These are phyloP conservation scores for Fusarium sambucinum DNA, from an alignment of 2,329 filamentous ascomycete genomes.

Conservation along the genomic window DNA sequence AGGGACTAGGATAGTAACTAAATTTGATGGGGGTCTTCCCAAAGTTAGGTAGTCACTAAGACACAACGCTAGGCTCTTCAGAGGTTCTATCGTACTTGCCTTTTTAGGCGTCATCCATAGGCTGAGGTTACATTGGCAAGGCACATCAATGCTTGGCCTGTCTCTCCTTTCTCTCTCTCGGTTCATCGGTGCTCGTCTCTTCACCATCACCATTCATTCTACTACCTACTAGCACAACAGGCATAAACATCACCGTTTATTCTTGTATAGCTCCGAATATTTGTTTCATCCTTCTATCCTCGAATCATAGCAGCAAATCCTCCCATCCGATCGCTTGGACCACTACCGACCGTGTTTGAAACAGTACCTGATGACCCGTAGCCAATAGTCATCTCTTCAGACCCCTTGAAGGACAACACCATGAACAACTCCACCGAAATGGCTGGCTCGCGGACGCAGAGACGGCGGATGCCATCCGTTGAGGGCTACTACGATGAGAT, in stretches of 20 bases:
- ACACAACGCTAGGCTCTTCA: constrained; percentile 38
- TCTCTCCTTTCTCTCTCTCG: constrained; percentile 17
- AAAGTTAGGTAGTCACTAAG: no score
- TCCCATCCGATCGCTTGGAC: constrained; percentile 14
- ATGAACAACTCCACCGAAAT: constrained; percentile 40
- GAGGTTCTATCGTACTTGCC: constrained; percentile 9
- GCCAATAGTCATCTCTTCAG: constrained; percentile 39
- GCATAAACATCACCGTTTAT: neutral
- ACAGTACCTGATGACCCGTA: constrained; percentile 26
- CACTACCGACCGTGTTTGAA: constrained; percentile 36
- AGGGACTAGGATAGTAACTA: neutral
- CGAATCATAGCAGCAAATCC: neutral
- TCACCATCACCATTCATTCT: neutral
- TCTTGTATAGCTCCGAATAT: neutral
- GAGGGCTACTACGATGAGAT: constrained; percentile 35
- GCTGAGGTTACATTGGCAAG: constrained; percentile 7
- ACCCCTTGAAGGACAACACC: constrained; percentile 22
- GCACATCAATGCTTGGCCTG: constrained; percentile 1
- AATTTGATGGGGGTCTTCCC: no score
- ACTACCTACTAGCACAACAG: neutral
- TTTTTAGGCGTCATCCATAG: constrained; percentile 9
- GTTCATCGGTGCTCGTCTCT: neutral
- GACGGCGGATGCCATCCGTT: constrained; percentile 28
- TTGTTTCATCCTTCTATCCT: constrained; percentile 26
- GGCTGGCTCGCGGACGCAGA: constrained; percentile 33